Evolutionary conservation across 805 yeast genomes (phyloP).

Genomic region (Cyberlindnera maritima): DNA sequence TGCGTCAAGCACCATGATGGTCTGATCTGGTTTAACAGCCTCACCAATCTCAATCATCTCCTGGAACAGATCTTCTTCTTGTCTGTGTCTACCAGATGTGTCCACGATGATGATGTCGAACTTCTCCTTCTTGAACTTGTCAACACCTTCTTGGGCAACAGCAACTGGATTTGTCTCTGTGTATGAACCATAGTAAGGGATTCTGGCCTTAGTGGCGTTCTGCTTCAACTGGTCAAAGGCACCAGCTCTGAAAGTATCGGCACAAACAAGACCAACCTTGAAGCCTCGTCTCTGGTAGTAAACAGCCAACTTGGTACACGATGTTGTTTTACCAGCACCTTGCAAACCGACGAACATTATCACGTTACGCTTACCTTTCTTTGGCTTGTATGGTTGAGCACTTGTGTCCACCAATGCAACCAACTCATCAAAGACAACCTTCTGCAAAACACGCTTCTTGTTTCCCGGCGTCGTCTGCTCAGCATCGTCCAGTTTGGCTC

Average conservation of each 20-base stretch:
- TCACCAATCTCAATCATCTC: slow-evolving; percentile 94
- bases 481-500: slow-evolving; percentile 49
- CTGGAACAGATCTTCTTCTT: slow-evolving; percentile 84
- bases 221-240: slow-evolving; percentile 98
- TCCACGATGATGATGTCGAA: slow-evolving; percentile 94
- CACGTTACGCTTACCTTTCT: slow-evolving; percentile 73
- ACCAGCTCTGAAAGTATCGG: slow-evolving; percentile 99
- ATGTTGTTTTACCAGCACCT: slow-evolving; percentile 98
- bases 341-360: slow-evolving; percentile 98
- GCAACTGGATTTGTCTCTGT: slow-evolving; percentile 94
- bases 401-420: slow-evolving; percentile 79
- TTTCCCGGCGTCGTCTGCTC: slow-evolving; percentile 51
- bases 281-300: slow-evolving; percentile 91
- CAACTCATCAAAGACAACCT: slow-evolving; percentile 91
- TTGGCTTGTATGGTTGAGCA: slow-evolving; percentile 69
- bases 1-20: slow-evolving; percentile 96
- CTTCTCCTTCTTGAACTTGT: slow-evolving; percentile 83
- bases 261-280: slow-evolving; percentile 96
- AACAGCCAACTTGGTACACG: slow-evolving; percentile 95
- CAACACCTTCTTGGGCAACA: slow-evolving; percentile 90
- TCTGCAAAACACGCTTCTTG: slow-evolving; percentile 79
- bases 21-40: slow-evolving; percentile 89
- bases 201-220: slow-evolving; percentile 91
- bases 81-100: slow-evolving; percentile 97
- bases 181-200: slow-evolving; percentile 93